Percentiles rank a stretch among this genome's conserved stretches.
phyloP scores from a whole-genome alignment of 2,329 filamentous ascomycete species.

The Colletotrichum aenigma region DNA sequence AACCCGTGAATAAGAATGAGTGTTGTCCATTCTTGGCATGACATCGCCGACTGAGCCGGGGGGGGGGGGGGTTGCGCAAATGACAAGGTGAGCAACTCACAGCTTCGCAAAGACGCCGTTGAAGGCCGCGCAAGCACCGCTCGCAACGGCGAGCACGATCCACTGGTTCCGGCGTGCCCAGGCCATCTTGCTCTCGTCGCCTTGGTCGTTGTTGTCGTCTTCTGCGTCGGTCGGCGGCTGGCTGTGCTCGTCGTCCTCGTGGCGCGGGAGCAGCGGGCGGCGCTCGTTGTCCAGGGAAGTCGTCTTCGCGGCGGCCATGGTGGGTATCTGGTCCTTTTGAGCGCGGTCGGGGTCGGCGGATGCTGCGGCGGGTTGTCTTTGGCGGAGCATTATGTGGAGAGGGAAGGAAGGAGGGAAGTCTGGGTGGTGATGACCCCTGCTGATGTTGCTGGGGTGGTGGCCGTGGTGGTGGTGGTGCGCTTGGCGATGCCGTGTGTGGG shows the following conservation, averaged over 20 bases:
- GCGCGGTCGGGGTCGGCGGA: not conserved
- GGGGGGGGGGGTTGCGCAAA: not conserved
- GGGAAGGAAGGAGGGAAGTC: not conserved
- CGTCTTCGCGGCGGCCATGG: slow-evolving; percentile 22
- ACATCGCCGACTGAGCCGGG: not conserved
- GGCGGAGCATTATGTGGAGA: slow-evolving; percentile 25
- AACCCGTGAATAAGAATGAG: not conserved
- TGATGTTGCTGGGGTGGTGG: not conserved
- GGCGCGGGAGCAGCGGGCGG: slow-evolving; percentile 24
- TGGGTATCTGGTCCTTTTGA: slow-evolving; percentile 20
- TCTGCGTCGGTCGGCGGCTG: not conserved
- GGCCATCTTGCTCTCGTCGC: slow-evolving; percentile 11
- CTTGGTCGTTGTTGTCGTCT: not conserved
- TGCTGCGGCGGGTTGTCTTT: slow-evolving; percentile 22
- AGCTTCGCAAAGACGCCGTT: slow-evolving; percentile 87
- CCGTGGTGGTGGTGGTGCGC: not conserved
- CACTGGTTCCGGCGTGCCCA: slow-evolving; percentile 50
- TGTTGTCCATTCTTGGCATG: not conserved
- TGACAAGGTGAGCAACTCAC: slow-evolving; percentile 47
- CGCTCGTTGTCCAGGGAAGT: slow-evolving; percentile 24
- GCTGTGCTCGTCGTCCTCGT: slow-evolving; percentile 9
- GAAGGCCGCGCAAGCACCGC: slow-evolving; percentile 78
- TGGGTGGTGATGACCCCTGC: slow-evolving; percentile 2
- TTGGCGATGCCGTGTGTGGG: not conserved
- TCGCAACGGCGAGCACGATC: slow-evolving; percentile 74